These are phyloP conservation scores for Nosema granulosis DNA, from an alignment of 371 early-diverging fungal genomes.

Conservation along the genomic window DNA sequence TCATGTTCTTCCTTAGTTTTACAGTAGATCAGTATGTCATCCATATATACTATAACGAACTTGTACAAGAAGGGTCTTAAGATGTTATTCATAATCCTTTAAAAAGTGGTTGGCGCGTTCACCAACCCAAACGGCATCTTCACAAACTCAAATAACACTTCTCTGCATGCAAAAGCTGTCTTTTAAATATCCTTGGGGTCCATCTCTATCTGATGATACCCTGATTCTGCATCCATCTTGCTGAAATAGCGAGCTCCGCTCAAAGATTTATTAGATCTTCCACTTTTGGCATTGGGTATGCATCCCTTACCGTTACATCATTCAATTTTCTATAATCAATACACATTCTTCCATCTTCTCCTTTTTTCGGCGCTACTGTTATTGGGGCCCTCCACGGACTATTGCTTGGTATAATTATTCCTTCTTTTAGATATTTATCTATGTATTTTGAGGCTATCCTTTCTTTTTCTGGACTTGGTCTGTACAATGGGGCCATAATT, in stretches of 20 bases:
- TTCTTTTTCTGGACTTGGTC: not conserved
- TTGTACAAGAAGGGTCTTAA: slow-evolving; percentile 1
- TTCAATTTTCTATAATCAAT: slow-evolving; percentile 39
- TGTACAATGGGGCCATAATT: not conserved
- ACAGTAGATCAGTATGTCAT: slow-evolving; percentile 31
- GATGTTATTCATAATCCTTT: slow-evolving; percentile 49
- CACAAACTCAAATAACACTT: slow-evolving; percentile 63
- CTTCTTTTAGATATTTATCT: slow-evolving; percentile 19
- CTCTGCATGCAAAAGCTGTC: slow-evolving; percentile 64
- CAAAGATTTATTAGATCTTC: slow-evolving; percentile 44
- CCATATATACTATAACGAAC: slow-evolving; percentile 31
- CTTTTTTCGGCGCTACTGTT: slow-evolving; percentile 5
- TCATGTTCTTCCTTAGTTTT: slow-evolving; percentile 25
- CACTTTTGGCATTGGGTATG: slow-evolving; percentile 36
- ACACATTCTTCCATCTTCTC: slow-evolving; percentile 14
- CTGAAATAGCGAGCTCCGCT: slow-evolving; percentile 57
- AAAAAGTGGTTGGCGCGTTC: slow-evolving; percentile 49
- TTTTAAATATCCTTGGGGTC: slow-evolving; percentile 47
- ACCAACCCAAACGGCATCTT: slow-evolving; percentile 42
- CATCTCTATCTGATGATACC: slow-evolving; percentile 67
- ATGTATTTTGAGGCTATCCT: not conserved
- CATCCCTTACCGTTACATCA: slow-evolving; percentile 26
- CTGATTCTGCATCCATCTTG: slow-evolving; percentile 64
- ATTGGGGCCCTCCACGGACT: slow-evolving; percentile 27
- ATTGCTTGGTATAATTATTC: slow-evolving; percentile 29